phyloP scores from a whole-genome alignment of 2,329 filamentous ascomycete genomes.

The Botrytis squamosa region DNA sequence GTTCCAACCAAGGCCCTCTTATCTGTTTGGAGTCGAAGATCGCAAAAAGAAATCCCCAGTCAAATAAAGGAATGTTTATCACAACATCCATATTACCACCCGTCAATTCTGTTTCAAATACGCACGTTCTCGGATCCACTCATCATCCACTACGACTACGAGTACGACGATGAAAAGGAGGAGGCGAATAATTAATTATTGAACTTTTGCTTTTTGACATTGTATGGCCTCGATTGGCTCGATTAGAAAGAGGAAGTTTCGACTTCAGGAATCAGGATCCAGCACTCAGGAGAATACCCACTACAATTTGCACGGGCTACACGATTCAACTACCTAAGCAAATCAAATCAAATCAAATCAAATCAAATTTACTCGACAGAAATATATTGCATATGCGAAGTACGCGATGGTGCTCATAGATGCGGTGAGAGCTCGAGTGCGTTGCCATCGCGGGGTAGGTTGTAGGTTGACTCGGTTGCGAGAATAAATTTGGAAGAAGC shows the following conservation, averaged over 20 bases:
- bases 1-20: neutral
- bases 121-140: neutral
- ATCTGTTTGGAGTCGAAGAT: neutral
- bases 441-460: neutral
- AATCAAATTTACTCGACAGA: neutral
- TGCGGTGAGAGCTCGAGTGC: neutral
- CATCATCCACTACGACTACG: neutral
- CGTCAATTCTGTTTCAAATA: neutral
- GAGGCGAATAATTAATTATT: neutral
- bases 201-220: neutral
- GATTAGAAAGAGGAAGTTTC: neutral
- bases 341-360: neutral
- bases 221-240: neutral
- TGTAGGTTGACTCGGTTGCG: neutral
- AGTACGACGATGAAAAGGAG: neutral
- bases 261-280: neutral
- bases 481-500: neutral
- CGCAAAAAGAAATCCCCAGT: neutral
- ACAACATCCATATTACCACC: neutral
- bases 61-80: neutral
- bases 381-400: neutral
- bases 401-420: neutral
- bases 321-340: neutral
- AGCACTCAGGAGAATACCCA: neutral
- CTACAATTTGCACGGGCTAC: neutral